A percentile compares a stretch with the other conserved stretches of the same genome.
phyloP scores from a whole-genome alignment of 805 yeast genomes.

The Saccharomycopsis sp. region DNA sequence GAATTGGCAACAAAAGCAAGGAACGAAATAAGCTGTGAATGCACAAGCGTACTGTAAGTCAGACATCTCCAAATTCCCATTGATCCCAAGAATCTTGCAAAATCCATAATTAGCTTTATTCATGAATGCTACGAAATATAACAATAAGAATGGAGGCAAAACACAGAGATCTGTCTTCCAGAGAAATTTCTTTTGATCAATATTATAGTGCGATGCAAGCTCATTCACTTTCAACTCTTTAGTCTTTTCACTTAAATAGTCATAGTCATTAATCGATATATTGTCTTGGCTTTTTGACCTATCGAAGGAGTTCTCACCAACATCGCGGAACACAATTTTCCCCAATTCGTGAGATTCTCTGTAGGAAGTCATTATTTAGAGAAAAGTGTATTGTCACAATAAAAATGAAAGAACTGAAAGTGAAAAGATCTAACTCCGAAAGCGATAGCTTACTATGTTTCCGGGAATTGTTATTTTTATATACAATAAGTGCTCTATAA shows the following conservation, averaged over 20 bases:
- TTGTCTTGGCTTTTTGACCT: neutral
- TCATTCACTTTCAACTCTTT: neutral
- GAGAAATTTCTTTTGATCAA: slow-evolving; percentile 48
- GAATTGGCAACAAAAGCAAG: slow-evolving; percentile 51
- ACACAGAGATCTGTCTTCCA: slow-evolving; percentile 58
- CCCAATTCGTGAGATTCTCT: neutral
- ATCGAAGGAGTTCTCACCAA: neutral
- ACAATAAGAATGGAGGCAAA: slow-evolving; percentile 55
- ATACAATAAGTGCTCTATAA: neutral
- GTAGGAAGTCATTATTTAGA: neutral
- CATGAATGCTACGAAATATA: slow-evolving; percentile 63
- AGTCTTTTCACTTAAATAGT: neutral
- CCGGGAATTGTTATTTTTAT: neutral
- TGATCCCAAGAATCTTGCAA: slow-evolving; percentile 38
- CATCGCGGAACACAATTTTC: neutral
- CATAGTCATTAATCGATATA: neutral
- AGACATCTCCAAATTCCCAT: slow-evolving; percentile 41
- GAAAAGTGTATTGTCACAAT: neutral
- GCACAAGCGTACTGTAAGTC: slow-evolving; percentile 58
- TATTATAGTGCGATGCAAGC: slow-evolving; percentile 31
- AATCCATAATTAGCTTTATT: slow-evolving; percentile 3
- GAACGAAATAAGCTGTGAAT: slow-evolving; percentile 63
- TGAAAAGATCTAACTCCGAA: neutral
- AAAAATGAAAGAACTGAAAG: neutral
- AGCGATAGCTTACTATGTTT: neutral